phyloP scores from a whole-genome alignment of 345 rosid genomes.

The Salix suchowensis region DNA sequence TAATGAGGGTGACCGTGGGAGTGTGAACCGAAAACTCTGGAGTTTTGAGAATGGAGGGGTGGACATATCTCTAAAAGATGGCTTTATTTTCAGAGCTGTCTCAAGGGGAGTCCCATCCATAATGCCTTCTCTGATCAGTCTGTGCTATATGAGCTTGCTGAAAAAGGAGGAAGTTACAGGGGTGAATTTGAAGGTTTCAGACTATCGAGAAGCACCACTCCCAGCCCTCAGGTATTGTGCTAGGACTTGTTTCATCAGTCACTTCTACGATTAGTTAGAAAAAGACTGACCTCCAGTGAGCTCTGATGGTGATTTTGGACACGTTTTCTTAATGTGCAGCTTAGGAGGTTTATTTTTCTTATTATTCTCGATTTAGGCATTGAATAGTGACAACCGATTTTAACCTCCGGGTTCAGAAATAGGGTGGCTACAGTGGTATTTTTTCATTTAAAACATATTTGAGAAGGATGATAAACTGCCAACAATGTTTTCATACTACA shows the following conservation, averaged over 20 bases:
- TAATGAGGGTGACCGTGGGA: slow-evolving; percentile 43
- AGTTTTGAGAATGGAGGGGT: slow-evolving; percentile 49
- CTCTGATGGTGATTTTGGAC: too few species aligned
- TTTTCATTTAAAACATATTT: not conserved
- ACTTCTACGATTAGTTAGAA: not conserved
- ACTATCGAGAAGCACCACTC: slow-evolving; percentile 42
- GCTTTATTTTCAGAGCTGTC: slow-evolving; percentile 53
- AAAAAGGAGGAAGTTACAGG: slow-evolving; percentile 24
- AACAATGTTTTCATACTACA: not conserved
- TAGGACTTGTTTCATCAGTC: not conserved
- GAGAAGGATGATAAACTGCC: not conserved
- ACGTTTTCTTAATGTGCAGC: too few species aligned
- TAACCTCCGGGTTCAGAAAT: not conserved
- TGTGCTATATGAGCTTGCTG: slow-evolving; percentile 28
- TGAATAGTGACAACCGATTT: not conserved
- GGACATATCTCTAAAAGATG: slow-evolving; percentile 72
- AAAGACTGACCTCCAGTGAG: too few species aligned
- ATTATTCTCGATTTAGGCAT: not conserved
- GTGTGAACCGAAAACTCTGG: slow-evolving; percentile 65
- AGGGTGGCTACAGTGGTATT: not conserved
- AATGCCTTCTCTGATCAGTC: slow-evolving; percentile 33
- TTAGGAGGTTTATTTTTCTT: not conserved
- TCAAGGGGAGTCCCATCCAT: slow-evolving; percentile 30
- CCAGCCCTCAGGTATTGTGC: slow-evolving; percentile 60
- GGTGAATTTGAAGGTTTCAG: slow-evolving; percentile 52